phyloP scores from a whole-genome alignment of 1,139 yeast species.

The Candida pseudoviswanathii region DNA sequence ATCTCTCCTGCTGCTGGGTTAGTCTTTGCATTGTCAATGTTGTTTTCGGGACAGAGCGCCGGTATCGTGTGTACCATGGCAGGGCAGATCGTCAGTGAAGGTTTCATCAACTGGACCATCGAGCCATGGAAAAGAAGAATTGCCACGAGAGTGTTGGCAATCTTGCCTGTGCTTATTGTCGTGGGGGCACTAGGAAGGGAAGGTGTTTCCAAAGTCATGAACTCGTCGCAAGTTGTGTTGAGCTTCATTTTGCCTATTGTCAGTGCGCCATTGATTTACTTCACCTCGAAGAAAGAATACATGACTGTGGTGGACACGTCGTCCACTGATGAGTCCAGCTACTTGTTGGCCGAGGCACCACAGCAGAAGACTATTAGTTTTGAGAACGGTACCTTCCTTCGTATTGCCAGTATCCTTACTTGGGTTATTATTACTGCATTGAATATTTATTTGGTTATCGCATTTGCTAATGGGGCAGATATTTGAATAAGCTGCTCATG shows the following conservation, averaged over 20 bases:
- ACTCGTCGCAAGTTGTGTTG: conserved; percentile 73
- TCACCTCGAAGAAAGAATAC: conserved; percentile 60
- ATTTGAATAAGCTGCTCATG: conserved; percentile 29
- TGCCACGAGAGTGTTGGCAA: conserved; percentile 70
- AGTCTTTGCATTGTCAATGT: conserved; percentile 70
- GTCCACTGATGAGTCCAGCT: conserved; percentile 13
- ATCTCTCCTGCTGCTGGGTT: conserved; percentile 73
- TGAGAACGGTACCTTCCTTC: conserved; percentile 65
- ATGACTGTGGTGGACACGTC: conserved; percentile 52
- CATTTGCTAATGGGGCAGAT: conserved; percentile 72
- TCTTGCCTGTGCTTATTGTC: conserved; percentile 68
- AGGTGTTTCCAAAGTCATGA: conserved; percentile 69
- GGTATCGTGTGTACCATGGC: conserved; percentile 83
- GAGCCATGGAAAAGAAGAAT: conserved; percentile 72
- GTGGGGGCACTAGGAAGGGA: conserved; percentile 67
- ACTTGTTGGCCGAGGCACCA: conserved; percentile 10
- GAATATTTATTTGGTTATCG: conserved; percentile 69
- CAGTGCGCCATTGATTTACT: conserved; percentile 73
- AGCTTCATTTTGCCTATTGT: conserved; percentile 73
- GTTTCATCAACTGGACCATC: conserved; percentile 72
- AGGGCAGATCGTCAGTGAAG: conserved; percentile 81
- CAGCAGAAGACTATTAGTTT: conserved; percentile 34
- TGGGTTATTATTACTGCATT: conserved; percentile 75
- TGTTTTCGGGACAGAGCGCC: conserved; percentile 79
- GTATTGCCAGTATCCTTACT: conserved; percentile 56